Percentiles rank a stretch among this genome's conserved stretches.
These are phyloP conservation scores for Conringia planisiliqua DNA, from an alignment of 345 rosid genomes.

Conservation along the genomic window DNA sequence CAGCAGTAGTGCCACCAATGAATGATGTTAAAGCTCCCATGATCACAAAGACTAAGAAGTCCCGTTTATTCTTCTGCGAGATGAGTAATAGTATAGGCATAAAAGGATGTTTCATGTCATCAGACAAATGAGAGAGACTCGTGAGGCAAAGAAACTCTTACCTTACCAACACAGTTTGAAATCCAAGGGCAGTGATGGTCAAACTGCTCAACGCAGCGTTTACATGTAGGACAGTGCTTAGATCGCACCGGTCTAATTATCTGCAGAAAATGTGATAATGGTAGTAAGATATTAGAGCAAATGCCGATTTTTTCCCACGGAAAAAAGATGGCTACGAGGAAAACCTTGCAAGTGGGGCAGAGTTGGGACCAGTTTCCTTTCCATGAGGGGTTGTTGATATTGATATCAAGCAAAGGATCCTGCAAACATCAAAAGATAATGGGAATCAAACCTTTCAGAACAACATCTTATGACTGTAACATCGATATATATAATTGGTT, in stretches of 20 bases:
- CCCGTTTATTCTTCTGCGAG: slow-evolving; percentile 82
- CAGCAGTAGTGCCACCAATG: slow-evolving; percentile 48
- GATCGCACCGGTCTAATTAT: slow-evolving; percentile 94
- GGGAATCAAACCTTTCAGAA: not conserved
- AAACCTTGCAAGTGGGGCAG: slow-evolving; percentile 99
- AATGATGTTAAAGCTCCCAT: slow-evolving; percentile 60
- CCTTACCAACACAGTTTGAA: slow-evolving; percentile 99
- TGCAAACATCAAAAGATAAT: slow-evolving; percentile 33
- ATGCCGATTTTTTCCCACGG: not conserved
- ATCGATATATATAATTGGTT: not conserved
- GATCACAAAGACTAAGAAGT: slow-evolving; percentile 73
- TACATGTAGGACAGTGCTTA: slow-evolving; percentile 88
- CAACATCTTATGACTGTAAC: not conserved
- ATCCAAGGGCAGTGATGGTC: slow-evolving; percentile 99
- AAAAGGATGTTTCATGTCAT: not conserved
- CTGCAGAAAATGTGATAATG: slow-evolving; percentile 35
- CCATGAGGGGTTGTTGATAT: slow-evolving; percentile 74
- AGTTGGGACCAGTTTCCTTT: slow-evolving; percentile 97
- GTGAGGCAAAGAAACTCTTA: slow-evolving; percentile 16
- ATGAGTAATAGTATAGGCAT: not conserved
- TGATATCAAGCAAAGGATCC: slow-evolving; percentile 71
- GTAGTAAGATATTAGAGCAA: not conserved
- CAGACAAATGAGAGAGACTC: not conserved
- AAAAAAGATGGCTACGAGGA: not conserved
- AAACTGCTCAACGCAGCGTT: slow-evolving; percentile 88